Base-by-base conservation (phyloP, 2,329 filamentous ascomycete genomes). In the Aspergillus cejpii region DNA sequence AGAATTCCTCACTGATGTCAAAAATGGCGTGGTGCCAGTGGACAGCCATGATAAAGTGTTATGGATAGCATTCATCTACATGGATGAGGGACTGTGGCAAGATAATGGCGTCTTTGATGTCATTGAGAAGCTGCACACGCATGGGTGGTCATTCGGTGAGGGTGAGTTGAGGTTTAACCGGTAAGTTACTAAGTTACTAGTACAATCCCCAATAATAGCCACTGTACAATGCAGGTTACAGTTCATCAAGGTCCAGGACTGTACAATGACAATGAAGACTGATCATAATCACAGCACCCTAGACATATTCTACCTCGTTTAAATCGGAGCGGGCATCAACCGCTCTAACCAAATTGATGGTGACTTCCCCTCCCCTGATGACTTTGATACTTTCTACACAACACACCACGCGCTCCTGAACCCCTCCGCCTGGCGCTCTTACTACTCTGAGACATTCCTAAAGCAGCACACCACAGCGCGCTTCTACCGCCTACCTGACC, bases 21-120 rank as follows among this genome's bases (percentile, higher is more conserved):
- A 43, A 43, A 20, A 19, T 14, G 41, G 41, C 23, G 24, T 43
- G 33, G 41, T 43, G 33, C 33, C 24, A 11, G 41, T 43, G 6
- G 23, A 43, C 53, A 51, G 61, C 51, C 37, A 64, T 31, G 54
- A 62, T 41, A 53, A 60, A 47, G 53, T 54, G 48, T 53, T 64
- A 39, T 24, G 37, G 41, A 50, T 57, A 17, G 54, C 51, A 48
- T 57, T 50, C 24, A 52, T 54, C 41, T 51, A 55, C 37, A 19
- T 54, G 21, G 44, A 52, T 26, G 47, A 55, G 43, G 49, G 33
- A 39, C 48, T 57, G 21, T 53, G 52, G 49, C 2, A 5, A 11
- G 47, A 5, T 23, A 51, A 37, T 19, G 51, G 50, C 14, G 46
- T 57, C 2, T 48, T 56, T 24, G 48, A 53, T 45, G 43, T 53